Percentiles rank a stretch among this genome's conserved stretches.
Conservation (phyloP, 2,329 filamentous ascomycete species). For the Ceratocystiopsis minuta region DNA sequence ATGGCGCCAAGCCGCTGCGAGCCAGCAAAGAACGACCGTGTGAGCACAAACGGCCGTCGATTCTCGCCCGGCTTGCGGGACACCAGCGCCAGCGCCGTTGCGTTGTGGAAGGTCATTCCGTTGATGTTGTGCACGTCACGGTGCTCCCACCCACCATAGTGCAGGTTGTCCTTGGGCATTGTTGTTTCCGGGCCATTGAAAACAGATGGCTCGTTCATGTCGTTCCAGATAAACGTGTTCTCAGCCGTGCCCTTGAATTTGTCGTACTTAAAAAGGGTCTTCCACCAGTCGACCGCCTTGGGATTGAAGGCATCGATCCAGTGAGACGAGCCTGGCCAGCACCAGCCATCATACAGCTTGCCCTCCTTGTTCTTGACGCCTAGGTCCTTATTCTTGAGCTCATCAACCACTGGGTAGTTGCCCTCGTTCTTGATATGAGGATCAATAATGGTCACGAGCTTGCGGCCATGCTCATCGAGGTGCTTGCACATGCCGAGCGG, state of each 20-base stretch:
- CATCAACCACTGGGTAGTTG: conserved; percentile 57
- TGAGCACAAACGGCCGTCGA: conserved; percentile 79
- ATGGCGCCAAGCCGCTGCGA: conserved; percentile 82
- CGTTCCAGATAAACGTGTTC: conserved; percentile 95
- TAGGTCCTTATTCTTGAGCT: conserved; percentile 68
- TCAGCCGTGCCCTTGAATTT: conserved; percentile 68
- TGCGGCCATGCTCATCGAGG: conserved; percentile 67
- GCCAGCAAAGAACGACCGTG: conserved; percentile 79
- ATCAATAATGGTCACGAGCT: conserved; percentile 88
- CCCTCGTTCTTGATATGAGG: conserved; percentile 92
- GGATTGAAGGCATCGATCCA: conserved; percentile 96
- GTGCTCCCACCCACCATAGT: conserved; percentile 85
- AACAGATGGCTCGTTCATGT: conserved; percentile 98
- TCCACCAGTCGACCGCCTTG: conserved; percentile 85
- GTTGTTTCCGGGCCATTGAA: conserved; percentile 97
- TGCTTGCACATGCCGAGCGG: conserved; percentile 78
- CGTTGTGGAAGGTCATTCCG: conserved; percentile 88
- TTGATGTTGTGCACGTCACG: conserved; percentile 93
- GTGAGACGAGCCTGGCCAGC: conserved; percentile 92
- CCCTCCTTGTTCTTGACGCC: conserved; percentile 82
- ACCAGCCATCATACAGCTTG: conserved; percentile 87
- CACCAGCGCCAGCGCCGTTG: conserved; percentile 70
- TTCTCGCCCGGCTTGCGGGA: conserved; percentile 74
- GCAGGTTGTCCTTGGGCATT: conserved; percentile 97
- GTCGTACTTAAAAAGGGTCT: conserved; percentile 68